Base-by-base conservation (phyloP, 2,329 filamentous ascomycete species). In the Aspergillus spinulosporus region DNA sequence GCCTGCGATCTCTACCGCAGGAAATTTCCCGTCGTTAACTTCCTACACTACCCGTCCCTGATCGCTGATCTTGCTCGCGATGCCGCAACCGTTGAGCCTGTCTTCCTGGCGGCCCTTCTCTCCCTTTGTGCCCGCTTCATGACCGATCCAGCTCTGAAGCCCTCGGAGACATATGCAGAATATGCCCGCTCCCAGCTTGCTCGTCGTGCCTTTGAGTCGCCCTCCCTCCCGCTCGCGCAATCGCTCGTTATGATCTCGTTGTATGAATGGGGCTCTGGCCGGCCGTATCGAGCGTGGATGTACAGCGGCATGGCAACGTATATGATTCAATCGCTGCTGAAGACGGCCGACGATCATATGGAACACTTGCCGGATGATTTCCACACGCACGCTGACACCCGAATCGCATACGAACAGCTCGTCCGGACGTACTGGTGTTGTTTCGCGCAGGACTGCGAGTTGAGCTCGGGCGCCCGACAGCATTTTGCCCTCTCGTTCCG, bases 301-400 rank as follows among this genome's bases (percentile, higher is more conserved):
- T 73, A 73, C 52, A 73, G 71, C 45, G 71, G 71, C 11, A 73
- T 73, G 71, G 71, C 71, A 5, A 73, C 71, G 0, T 73, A 73
- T 40, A 73, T 73, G 71, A 72, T 73, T 11, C 71, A 73, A 50
- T 72, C 69, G 1, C 63, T 73, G 12, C 55, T 73, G 3, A 72
- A 71, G 44, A 73, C 66, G 42, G 67, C 71, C 9, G 71, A 73
- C 39, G 71, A 73, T 15, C 71, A 66, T 29, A 73, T 72, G 70
- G 71, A 73, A 28, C 64, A 73, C 37, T 68, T 63, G 21, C 68
- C 70, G 3, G 66, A 72, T 3, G 69, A 72, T 26, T 72, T 72
- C 9, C 63, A 70, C 11, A 64, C 67, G 21, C 68, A 70, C 8
- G 64, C 65, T n/a, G 67, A 65, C 2, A 64, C 64, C 3, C 71